These are phyloP conservation scores for Tulasnella sp. DNA, from an alignment of 768 basidiomycete species.

Conservation along the genomic window DNA sequence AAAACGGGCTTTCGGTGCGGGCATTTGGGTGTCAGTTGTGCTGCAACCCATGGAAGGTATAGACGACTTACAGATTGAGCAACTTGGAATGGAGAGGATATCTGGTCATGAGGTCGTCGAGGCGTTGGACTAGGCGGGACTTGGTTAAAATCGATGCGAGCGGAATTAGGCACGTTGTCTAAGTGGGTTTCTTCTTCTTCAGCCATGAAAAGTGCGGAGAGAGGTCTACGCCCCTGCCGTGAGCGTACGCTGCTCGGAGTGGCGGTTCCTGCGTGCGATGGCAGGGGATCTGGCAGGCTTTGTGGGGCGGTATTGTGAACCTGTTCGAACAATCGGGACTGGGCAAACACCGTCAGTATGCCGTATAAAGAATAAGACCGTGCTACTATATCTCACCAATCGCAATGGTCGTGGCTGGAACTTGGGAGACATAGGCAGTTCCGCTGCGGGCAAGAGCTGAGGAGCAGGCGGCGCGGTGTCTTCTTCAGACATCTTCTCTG, in stretches of 20 bases:
- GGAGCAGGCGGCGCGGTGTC: constrained; percentile 1
- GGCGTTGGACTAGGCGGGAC: constrained; percentile 5
- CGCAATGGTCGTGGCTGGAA: constrained; percentile 20
- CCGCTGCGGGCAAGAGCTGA: neutral
- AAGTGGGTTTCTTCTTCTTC: neutral
- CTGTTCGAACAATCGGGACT: constrained; percentile 22
- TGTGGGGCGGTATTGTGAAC: neutral
- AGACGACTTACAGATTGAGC: neutral
- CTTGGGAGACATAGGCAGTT: neutral
- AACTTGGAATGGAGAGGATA: neutral
- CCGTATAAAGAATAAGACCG: neutral
- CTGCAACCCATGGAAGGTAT: no score
- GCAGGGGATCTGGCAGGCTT: neutral
- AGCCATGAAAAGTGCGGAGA: neutral
- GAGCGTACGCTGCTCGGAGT: neutral
- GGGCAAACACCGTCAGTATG: neutral
- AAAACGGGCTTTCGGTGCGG: neutral
- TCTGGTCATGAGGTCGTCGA: neutral
- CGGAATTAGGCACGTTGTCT: neutral
- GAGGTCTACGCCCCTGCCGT: neutral
- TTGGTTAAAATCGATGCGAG: neutral
- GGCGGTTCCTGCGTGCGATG: neutral
- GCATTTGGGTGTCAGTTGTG: neutral
- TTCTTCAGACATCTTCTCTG: neutral
- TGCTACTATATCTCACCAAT: no score